Percentiles rank a stretch among this genome's conserved stretches.
Conservation (phyloP, 106 monocot genomes). For the Allium sativum region DNA sequence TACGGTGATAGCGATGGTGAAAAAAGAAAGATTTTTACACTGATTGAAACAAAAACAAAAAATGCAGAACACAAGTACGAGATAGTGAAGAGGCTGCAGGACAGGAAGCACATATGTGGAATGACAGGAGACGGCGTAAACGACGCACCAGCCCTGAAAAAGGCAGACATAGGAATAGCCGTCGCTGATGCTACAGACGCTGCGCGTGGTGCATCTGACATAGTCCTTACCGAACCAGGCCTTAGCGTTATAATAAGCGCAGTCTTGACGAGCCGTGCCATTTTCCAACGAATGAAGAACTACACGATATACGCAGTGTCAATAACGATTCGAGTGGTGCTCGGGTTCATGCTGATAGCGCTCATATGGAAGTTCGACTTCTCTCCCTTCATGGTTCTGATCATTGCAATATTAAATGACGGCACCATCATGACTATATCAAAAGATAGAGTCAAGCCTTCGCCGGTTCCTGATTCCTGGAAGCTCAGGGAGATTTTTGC, state of each 20-base stretch:
- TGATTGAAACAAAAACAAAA: neutral
- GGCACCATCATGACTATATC: conserved; percentile 67
- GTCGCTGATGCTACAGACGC: conserved; percentile 46
- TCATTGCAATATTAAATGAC: conserved; percentile 44
- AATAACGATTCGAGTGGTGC: conserved; percentile 41
- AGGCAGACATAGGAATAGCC: conserved; percentile 46
- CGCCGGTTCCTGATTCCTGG: conserved; percentile 38
- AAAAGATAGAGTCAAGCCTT: conserved; percentile 55
- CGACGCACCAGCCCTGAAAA: conserved; percentile 46
- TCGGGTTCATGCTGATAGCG: conserved; percentile 41
- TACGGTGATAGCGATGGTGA: too few relatives aligned
- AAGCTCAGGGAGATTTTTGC: conserved; percentile 40
- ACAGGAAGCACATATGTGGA: conserved; percentile 38
- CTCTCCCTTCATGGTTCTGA: conserved; percentile 46
- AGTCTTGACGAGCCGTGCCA: conserved; percentile 46
- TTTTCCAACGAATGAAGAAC: conserved; percentile 61
- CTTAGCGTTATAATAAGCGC: conserved; percentile 48
- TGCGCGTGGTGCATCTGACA: conserved; percentile 38
- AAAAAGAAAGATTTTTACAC: too few relatives aligned
- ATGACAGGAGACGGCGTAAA: conserved; percentile 56
- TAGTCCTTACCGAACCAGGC: conserved; percentile 50
- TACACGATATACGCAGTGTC: conserved; percentile 53
- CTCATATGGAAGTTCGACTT: conserved; percentile 44
- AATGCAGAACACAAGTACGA: conserved; percentile 49
- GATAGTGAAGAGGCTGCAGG: conserved; percentile 39